phyloP scores from a whole-genome alignment of 225 moss, liverwort and hornwort genomes.

The Thuidium tamariscinum region DNA sequence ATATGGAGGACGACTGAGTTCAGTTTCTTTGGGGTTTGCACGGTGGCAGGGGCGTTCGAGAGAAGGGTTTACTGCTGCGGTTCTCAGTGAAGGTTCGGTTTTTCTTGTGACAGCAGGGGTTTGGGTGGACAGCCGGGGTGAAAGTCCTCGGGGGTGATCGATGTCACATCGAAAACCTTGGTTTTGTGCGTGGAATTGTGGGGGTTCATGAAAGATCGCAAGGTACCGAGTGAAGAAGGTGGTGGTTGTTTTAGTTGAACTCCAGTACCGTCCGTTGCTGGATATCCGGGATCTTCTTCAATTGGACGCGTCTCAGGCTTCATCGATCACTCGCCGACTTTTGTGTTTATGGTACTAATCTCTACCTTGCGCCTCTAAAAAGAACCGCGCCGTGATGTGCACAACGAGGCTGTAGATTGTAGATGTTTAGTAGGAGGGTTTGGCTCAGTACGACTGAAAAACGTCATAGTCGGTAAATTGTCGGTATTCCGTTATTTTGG shows the following conservation, averaged over 20 bases:
- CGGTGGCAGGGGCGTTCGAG: background rate
- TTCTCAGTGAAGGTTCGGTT: background rate
- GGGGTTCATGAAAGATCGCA: background rate
- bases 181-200: background rate
- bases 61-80: background rate
- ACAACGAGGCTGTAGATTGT: background rate
- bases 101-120: background rate
- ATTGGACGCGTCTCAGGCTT: too few relatives aligned
- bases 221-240: background rate
- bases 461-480: background rate
- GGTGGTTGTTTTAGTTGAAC: background rate
- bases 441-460: background rate
- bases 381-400: background rate
- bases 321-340: background rate
- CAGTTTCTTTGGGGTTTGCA: background rate
- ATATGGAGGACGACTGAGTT: background rate
- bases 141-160: background rate
- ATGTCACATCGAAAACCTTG: background rate
- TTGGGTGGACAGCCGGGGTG: background rate
- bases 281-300: background rate
- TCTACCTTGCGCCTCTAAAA: background rate
- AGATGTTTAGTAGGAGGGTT: too few relatives aligned
- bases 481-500: background rate
- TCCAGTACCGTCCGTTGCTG: background rate
- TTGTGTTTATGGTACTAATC: background rate